phyloP scores from a whole-genome alignment of 306 rosid species.

The Comarum palustre region DNA sequence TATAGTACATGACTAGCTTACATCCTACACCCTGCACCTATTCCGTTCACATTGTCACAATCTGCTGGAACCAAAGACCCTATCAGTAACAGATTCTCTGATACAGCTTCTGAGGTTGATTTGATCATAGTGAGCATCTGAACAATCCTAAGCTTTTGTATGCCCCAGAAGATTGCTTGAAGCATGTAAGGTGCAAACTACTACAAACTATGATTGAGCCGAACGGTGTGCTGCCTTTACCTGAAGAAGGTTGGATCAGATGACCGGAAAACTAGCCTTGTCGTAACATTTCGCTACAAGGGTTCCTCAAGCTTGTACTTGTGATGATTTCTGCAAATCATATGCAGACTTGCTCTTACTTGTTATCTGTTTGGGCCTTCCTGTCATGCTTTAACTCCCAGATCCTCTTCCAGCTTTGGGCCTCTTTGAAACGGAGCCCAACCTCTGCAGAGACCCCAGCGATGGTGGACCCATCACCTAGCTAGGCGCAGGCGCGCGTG shows the following conservation, averaged over 20 bases:
- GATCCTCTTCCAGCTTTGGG: background rate
- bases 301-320: background rate
- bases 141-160: constrained; percentile 16
- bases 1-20: too few species aligned
- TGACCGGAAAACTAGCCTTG: constrained; percentile 29
- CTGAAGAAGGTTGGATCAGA: constrained; percentile 34
- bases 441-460: background rate
- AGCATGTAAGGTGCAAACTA: background rate
- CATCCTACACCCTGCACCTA: constrained; percentile 26
- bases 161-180: constrained; percentile 22
- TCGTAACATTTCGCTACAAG: constrained; percentile 19
- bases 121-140: constrained; percentile 25
- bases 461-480: background rate
- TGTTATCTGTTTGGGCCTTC: background rate
- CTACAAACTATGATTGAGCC: constrained; percentile 1
- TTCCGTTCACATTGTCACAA: constrained; percentile 25
- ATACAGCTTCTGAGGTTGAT: constrained; percentile 16
- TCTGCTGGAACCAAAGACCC: constrained; percentile 16
- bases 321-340: background rate
- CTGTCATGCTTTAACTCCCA: background rate
- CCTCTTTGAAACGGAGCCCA: background rate
- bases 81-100: constrained; percentile 3
- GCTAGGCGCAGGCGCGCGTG: background rate
- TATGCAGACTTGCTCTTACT: background rate
- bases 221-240: constrained; percentile 22